Conservation (phyloP, 202 grass and related monocot species). For the Musa balbisiana region DNA sequence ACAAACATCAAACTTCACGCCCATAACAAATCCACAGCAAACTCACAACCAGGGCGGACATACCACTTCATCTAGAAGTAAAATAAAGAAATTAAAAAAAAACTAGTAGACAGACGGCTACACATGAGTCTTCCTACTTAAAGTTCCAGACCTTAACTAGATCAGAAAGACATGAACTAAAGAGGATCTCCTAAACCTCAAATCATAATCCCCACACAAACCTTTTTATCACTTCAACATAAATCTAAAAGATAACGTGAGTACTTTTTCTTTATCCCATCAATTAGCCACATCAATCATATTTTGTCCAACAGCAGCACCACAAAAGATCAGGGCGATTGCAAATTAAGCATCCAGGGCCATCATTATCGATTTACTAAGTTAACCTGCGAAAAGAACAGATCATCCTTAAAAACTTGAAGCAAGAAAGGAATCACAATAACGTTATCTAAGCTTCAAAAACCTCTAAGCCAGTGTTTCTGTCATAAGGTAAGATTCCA, state of each 20-base stretch:
- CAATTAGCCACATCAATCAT: constrained; percentile 1
- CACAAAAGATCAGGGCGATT: constrained; percentile 27
- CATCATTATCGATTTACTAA: constrained; percentile 95
- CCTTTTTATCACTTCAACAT: background rate
- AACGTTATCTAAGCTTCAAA: too few species aligned
- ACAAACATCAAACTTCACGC: constrained; percentile 83
- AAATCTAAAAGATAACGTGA: background rate
- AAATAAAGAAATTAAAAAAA: constrained; percentile 15
- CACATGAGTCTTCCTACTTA: background rate
- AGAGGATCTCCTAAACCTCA: too few species aligned
- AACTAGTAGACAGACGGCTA: too few species aligned
- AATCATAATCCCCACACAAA: background rate
- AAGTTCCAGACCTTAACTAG: too few species aligned
- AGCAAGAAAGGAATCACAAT: too few species aligned
- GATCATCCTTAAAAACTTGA: too few species aligned
- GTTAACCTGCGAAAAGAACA: constrained; percentile 62
- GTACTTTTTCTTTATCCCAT: background rate
- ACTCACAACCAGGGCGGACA: constrained; percentile 95
- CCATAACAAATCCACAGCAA: constrained; percentile 92
- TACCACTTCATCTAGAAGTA: constrained; percentile 97
- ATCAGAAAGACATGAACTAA: too few species aligned
- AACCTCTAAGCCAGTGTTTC: too few species aligned
- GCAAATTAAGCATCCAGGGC: constrained; percentile 60
- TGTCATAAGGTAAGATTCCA: too few species aligned
- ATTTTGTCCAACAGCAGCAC: constrained; percentile 7